Conservation (phyloP, 768 basidiomycete genomes). For the Pholiota molesta region DNA sequence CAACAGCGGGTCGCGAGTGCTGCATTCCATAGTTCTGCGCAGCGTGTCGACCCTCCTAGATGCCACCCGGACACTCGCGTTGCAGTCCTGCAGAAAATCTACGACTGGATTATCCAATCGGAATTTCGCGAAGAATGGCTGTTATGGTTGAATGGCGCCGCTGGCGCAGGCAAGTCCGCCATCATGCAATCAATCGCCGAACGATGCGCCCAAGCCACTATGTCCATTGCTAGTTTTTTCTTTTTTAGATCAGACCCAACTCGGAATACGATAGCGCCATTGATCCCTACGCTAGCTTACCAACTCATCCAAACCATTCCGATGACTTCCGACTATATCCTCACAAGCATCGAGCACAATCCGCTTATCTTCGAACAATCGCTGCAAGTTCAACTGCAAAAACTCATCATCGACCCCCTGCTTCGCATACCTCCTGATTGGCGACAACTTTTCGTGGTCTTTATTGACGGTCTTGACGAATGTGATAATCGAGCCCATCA, state of each 20-base stretch:
- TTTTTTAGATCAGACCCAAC: too few relatives aligned
- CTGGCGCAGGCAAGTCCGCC: conserved; percentile 26
- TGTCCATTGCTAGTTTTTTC: too few relatives aligned
- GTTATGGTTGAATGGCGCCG: conserved; percentile 23
- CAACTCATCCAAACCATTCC: conserved; percentile 24
- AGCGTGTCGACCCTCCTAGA: background rate
- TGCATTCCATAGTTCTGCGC: background rate
- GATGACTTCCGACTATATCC: background rate
- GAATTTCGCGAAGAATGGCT: background rate
- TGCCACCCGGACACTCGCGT: background rate
- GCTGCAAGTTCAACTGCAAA: too few relatives aligned
- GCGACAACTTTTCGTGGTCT: background rate
- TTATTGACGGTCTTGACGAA: conserved; percentile 27
- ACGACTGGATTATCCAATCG: background rate
- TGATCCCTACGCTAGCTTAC: conserved; percentile 17
- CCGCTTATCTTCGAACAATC: too few relatives aligned
- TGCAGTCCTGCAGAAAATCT: too few relatives aligned
- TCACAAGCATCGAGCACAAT: conserved; percentile 7
- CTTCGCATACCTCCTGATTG: background rate
- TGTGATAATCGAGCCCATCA: conserved; percentile 4
- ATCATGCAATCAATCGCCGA: conserved; percentile 23
- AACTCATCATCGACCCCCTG: background rate
- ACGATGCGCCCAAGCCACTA: too few relatives aligned
- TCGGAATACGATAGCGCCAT: too few relatives aligned
- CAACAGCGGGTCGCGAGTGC: background rate